Evolutionary conservation across 2,329 filamentous ascomycete species (phyloP), one percentile per base, ranked within the genome.

Genomic region (Scedosporium apiospermum): DNA sequence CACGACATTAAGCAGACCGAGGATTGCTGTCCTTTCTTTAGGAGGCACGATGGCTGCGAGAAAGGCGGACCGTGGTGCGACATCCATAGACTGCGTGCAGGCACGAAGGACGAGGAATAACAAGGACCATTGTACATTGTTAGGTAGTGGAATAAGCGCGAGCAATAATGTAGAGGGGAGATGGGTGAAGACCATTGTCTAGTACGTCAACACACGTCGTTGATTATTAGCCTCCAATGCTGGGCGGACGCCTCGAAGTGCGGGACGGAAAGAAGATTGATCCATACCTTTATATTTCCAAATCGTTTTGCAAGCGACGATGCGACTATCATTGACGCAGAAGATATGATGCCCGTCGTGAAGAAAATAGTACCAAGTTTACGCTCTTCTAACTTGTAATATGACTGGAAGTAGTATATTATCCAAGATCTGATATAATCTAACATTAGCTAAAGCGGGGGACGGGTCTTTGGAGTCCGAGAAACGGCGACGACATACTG

Each of bases 121-220:
- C 55, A 89, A 77, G 0, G 87, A 81, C 4, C 85, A 65, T 10
- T 76, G 76, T 0, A 85, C 73, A 3, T 78, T 76, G 21, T 75
- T 71, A 0, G 86, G 84, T 0, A 87, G 68, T 0, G 85, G 83
- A 23, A 91, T 83, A 21, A 90, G 72, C 12, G 82, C 76, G 1
- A 90, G 79, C 66, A 86, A 87, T 27, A 90, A 73, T 6, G 88
- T 78, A 0, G 87, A 89, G 0, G 88, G 88, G 0, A 91, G 76
- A 67, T 91, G 88, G 0, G 88, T 90, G 68, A 89, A 88, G 7
- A 89, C 87, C 88, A 91, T 91, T 1, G 88, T 90, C 77, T 85
- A 18, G 18, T 3, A 63, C 4, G 63, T 66, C 64, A 59, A 23
- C 42, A 3, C 9, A 14, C 34, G 34, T 38, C 34, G 34, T 6